Evolutionary conservation across 805 yeast species (phyloP).

Genomic region (Yamadazyma laniorum): DNA sequence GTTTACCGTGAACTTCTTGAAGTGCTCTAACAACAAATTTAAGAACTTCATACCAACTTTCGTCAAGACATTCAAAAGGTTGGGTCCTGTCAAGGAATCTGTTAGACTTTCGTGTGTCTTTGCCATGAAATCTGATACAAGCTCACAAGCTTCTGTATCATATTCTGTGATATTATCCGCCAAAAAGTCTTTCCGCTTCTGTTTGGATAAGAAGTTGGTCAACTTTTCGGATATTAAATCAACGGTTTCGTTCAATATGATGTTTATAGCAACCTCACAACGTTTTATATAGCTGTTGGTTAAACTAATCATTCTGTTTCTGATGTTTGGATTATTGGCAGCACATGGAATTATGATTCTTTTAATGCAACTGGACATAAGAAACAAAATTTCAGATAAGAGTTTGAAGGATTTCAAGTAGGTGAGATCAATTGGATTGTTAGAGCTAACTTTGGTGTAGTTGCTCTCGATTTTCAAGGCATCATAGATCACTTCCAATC

Average conservation of each 20-base stretch:
- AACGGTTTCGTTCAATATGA: constrained; percentile 58
- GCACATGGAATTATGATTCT: constrained; percentile 76
- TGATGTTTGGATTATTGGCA: constrained; percentile 53
- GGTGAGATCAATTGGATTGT: constrained; percentile 38
- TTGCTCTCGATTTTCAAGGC: constrained; percentile 34
- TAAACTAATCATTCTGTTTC: constrained; percentile 57
- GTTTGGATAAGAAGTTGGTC: constrained; percentile 49
- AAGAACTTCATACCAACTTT: constrained; percentile 61
- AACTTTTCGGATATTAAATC: constrained; percentile 54
- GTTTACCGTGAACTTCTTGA: constrained; percentile 70
- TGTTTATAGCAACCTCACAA: constrained; percentile 64
- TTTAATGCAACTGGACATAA: constrained; percentile 70
- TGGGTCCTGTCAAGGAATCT: constrained; percentile 36
- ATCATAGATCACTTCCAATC: constrained; percentile 67
- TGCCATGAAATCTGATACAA: constrained; percentile 52
- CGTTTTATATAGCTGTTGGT: constrained; percentile 60
- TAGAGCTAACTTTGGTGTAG: constrained; percentile 21
- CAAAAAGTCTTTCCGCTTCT: constrained; percentile 70
- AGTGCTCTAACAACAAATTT: constrained; percentile 63
- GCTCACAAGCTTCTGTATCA: constrained; percentile 71
- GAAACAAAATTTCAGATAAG: constrained; percentile 58
- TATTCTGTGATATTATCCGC: constrained; percentile 40
- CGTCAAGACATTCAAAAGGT: constrained; percentile 49
- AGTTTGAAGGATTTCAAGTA: constrained; percentile 50
- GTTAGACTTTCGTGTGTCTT: constrained; percentile 40